phyloP scores from a whole-genome alignment of 805 yeast species.

The Pichia exigua region DNA sequence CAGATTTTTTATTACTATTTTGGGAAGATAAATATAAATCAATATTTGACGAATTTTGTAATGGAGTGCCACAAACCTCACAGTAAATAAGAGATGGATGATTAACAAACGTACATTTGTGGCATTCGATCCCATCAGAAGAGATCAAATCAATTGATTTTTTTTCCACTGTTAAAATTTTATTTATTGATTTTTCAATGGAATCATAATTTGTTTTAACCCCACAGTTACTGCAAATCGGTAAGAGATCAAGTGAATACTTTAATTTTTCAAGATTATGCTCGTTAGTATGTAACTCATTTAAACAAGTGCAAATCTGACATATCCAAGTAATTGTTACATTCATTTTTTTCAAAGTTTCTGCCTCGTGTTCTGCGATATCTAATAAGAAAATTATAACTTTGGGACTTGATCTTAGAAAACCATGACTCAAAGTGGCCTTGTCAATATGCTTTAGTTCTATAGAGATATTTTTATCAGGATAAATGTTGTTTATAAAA shows the following conservation, averaged over 20 bases:
- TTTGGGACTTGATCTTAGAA: conserved; percentile 74
- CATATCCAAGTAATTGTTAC: conserved; percentile 63
- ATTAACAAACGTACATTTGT: conserved; percentile 58
- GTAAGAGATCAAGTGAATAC: conserved; percentile 19
- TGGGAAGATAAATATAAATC: conserved; percentile 3
- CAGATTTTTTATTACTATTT: background rate
- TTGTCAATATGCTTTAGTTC: conserved; percentile 16
- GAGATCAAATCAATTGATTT: conserved; percentile 15
- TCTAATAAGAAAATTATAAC: conserved; percentile 31
- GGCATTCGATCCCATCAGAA: conserved; percentile 36
- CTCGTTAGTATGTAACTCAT: conserved; percentile 25
- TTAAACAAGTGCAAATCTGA: conserved; percentile 77
- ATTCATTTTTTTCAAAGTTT: background rate
- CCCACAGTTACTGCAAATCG: conserved; percentile 58
- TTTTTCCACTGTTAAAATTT: background rate
- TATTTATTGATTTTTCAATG: conserved; percentile 18
- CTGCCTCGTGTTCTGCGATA: background rate
- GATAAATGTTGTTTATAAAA: conserved; percentile 40
- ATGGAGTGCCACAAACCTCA: conserved; percentile 76
- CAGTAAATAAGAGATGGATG: conserved; percentile 73
- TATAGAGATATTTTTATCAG: conserved; percentile 9
- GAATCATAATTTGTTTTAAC: conserved; percentile 35
- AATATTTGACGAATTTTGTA: background rate
- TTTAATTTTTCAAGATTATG: background rate
- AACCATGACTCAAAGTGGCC: conserved; percentile 36